Conservation (phyloP, 2,329 filamentous ascomycete species). For the Westerdykella ornata region DNA sequence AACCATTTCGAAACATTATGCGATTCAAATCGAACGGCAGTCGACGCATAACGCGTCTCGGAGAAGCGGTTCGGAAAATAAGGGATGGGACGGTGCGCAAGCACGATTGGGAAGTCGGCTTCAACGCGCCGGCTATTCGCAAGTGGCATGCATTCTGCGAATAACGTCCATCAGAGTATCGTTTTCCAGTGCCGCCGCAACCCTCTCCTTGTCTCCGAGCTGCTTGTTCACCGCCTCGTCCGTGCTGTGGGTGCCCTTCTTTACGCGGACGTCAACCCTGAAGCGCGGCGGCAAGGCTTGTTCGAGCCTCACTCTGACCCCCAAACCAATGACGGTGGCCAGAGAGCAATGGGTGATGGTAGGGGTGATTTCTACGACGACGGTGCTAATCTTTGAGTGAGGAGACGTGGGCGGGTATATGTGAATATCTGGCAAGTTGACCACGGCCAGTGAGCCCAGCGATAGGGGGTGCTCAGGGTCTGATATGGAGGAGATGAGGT, state of each 20-base stretch:
- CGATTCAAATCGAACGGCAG: too few species aligned
- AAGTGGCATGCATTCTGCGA: conserved; percentile 88
- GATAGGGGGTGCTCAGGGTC: conserved; percentile 96
- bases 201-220: conserved; percentile 89
- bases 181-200: conserved; percentile 91
- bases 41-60: too few species aligned
- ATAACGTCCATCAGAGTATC: conserved; percentile 81
- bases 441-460: conserved; percentile 84
- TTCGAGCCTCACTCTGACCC: conserved; percentile 84
- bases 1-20: too few species aligned
- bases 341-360: conserved; percentile 96
- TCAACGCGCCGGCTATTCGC: conserved; percentile 44
- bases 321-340: conserved; percentile 91
- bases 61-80: too few species aligned
- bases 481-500: conserved; percentile 88
- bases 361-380: conserved; percentile 85
- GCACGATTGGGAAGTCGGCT: too few species aligned
- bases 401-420: conserved; percentile 62
- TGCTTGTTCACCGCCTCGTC: conserved; percentile 97
- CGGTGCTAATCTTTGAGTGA: conserved; percentile 60
- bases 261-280: conserved; percentile 85
- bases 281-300: conserved; percentile 87
- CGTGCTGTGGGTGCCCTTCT: conserved; percentile 91
- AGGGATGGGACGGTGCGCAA: too few species aligned
- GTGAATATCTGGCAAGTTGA: conserved; percentile 89